Percentiles rank a stretch among this genome's conserved stretches.
These are phyloP conservation scores for Sordariomycetes sp. DNA, from an alignment of 2,329 filamentous ascomycete genomes.

Conservation along the genomic window DNA sequence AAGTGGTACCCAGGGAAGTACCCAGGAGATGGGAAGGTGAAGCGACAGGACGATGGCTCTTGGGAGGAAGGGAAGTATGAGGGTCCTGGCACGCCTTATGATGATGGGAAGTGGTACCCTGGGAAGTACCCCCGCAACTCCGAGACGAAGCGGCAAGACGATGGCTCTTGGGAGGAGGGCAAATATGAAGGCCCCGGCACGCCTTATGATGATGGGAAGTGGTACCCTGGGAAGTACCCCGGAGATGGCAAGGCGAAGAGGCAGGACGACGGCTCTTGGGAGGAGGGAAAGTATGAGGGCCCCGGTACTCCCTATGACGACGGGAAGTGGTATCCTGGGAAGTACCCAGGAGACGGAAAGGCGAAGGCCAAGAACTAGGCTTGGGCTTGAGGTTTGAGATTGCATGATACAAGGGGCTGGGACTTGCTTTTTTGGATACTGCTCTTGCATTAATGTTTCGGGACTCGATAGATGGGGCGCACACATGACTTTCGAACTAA, in stretches of 20 bases:
- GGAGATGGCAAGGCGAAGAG: background rate
- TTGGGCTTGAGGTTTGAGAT: too few species aligned
- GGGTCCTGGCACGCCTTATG: slow-evolving; percentile 3
- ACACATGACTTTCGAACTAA: too few species aligned
- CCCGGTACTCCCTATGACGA: background rate
- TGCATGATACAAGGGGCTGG: too few species aligned
- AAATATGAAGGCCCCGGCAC: slow-evolving; percentile 8
- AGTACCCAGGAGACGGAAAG: background rate
- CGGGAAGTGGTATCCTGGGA: background rate
- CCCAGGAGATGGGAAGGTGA: background rate
- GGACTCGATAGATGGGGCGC: too few species aligned
- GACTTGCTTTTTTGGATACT: too few species aligned
- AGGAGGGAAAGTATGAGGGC: background rate
- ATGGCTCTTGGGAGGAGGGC: slow-evolving; percentile 2
- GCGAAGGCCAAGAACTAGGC: too few species aligned
- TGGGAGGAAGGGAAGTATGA: slow-evolving; percentile 8
- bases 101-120: slow-evolving; percentile 6
- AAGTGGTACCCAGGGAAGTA: slow-evolving; percentile 6
- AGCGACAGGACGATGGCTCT: slow-evolving; percentile 3
- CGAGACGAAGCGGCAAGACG: background rate
- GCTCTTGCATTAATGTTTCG: too few species aligned
- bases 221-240: slow-evolving; percentile 6
- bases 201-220: slow-evolving; percentile 6
- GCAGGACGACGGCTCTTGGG: background rate
- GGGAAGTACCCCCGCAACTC: background rate